Percentiles rank a stretch among this genome's conserved stretches.
Conservation (phyloP, 164 flowering plant genomes). For the Pachysandra terminalis region DNA sequence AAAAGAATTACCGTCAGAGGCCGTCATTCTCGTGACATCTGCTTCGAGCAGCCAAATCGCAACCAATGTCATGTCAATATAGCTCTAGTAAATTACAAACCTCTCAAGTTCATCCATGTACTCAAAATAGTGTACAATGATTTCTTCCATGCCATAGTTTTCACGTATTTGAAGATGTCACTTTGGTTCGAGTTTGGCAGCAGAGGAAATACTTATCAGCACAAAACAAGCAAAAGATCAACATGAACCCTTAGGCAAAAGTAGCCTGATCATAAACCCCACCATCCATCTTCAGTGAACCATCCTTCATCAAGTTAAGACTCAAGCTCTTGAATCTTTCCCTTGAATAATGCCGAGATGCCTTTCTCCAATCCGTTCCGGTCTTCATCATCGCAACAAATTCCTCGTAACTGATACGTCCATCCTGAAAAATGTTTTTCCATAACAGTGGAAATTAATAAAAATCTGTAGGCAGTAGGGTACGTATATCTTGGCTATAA, state of each 20-base stretch:
- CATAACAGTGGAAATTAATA: neutral
- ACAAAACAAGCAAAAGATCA: slow-evolving; percentile 10
- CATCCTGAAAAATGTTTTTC: slow-evolving; percentile 51
- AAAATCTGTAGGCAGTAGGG: neutral
- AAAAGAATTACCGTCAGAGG: slow-evolving; percentile 4
- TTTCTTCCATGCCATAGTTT: neutral
- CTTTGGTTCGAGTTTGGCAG: slow-evolving; percentile 1
- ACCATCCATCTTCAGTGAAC: slow-evolving; percentile 75
- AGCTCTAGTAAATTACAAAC: neutral
- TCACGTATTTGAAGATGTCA: neutral
- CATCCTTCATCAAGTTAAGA: slow-evolving; percentile 91
- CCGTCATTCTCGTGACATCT: neutral
- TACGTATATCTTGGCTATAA: neutral
- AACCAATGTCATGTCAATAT: neutral
- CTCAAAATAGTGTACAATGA: neutral
- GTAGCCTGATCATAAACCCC: slow-evolving; percentile 48
- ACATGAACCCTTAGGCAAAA: slow-evolving; percentile 13
- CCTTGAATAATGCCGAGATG: slow-evolving; percentile 92
- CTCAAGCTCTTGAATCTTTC: slow-evolving; percentile 97
- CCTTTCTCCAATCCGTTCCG: slow-evolving; percentile 99
- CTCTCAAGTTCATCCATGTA: neutral
- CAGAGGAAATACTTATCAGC: neutral
- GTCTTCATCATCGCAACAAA: slow-evolving; percentile 98
- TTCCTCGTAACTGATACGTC: slow-evolving; percentile 84
- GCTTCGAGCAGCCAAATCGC: slow-evolving; percentile 4